Percentiles rank a stretch among this genome's conserved stretches.
These are phyloP conservation scores for Penstemon davidsonii DNA, from an alignment of 257 asterid species.

Conservation along the genomic window DNA sequence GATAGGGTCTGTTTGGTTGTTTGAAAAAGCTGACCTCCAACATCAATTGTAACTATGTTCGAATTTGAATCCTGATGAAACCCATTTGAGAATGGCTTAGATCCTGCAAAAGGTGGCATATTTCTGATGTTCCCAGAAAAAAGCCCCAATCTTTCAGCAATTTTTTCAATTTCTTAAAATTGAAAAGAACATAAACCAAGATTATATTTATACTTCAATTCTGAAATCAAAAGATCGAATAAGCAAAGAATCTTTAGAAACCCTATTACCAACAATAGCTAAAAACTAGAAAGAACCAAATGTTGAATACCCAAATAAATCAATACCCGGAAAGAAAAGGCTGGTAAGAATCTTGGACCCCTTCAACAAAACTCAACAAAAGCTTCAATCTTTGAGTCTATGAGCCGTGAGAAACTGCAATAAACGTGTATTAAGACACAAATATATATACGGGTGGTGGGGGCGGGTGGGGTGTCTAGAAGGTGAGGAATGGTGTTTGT, in stretches of 20 bases:
- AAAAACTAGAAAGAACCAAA: too few species aligned
- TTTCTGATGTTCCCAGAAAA: conserved; percentile 21
- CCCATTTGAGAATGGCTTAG: conserved; percentile 34
- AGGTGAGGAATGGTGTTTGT: conserved; percentile 26
- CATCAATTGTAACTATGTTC: conserved; percentile 71
- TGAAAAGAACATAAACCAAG: not conserved
- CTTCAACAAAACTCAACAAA: conserved; percentile 4
- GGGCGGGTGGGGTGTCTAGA: conserved; percentile 25
- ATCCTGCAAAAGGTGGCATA: conserved; percentile 72
- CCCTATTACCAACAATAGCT: too few species aligned
- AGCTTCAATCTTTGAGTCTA: not conserved
- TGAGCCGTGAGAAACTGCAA: not conserved
- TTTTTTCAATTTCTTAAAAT: not conserved
- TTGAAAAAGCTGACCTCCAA: conserved; percentile 91
- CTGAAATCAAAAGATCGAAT: not conserved
- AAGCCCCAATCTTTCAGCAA: conserved; percentile 10
- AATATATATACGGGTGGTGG: conserved; percentile 7
- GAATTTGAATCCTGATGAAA: conserved; percentile 42
- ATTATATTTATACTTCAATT: not conserved
- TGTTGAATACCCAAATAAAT: too few species aligned
- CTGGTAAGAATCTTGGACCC: conserved; percentile 9
- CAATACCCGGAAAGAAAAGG: too few species aligned
- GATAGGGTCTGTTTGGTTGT: conserved; percentile 84
- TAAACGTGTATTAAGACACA: not conserved
- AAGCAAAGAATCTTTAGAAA: conserved; percentile 19